phyloP scores from a whole-genome alignment of 768 basidiomycete genomes.

The Podaxis sp. region DNA sequence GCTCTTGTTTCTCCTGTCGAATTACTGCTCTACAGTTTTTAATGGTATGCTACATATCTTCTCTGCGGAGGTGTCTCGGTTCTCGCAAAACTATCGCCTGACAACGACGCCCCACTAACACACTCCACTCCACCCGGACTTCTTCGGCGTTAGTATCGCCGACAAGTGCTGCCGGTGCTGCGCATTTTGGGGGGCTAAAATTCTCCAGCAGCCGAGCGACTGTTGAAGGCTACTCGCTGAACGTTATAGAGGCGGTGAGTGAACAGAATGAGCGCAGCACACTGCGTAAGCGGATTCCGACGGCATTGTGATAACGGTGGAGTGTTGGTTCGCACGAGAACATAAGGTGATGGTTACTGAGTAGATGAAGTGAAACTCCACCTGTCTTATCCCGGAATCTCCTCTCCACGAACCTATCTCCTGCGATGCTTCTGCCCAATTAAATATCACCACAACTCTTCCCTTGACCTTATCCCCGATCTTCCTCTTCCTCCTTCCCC shows the following conservation, averaged over 20 bases:
- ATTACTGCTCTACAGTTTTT: conserved; percentile 2
- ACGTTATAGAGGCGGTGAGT: too few species aligned
- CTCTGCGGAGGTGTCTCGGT: neutral
- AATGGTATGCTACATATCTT: neutral
- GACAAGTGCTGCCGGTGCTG: neutral
- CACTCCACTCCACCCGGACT: neutral
- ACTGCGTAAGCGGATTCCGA: neutral
- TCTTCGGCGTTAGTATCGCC: neutral
- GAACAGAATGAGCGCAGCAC: neutral
- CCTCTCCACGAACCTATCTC: conserved; percentile 12
- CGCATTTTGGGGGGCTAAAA: neutral
- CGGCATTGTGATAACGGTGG: neutral
- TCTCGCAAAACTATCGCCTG: neutral
- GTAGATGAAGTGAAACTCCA: conserved; percentile 9
- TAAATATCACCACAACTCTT: conserved; percentile 11
- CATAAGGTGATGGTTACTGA: conserved; percentile 10
- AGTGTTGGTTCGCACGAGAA: conserved; percentile 11
- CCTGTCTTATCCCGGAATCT: conserved; percentile 15
- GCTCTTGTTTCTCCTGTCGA: neutral
- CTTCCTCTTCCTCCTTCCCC: conserved; percentile 11
- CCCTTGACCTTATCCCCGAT: neutral
- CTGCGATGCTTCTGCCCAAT: conserved; percentile 9
- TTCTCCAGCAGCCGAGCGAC: too few species aligned
- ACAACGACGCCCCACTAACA: neutral
- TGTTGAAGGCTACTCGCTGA: too few species aligned